phyloP scores from a whole-genome alignment of 371 early-diverging fungal species.

The Sanchytrium tribonematis region DNA sequence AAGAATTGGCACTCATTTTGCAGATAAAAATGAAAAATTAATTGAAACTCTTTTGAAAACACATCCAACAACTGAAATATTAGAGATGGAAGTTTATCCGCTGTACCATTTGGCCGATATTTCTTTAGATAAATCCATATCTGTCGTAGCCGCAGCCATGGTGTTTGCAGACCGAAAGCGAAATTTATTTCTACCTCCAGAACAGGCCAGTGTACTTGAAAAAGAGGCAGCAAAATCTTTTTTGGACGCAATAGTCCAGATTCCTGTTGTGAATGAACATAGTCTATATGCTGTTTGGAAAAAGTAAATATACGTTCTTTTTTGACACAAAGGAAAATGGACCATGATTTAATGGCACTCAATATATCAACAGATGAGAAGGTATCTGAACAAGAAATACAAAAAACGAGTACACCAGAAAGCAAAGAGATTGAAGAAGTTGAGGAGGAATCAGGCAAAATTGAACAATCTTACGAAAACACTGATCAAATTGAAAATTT shows the following conservation, averaged over 20 bases:
- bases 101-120: constrained; percentile 45
- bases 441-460: too few species aligned
- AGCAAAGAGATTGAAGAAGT: too few species aligned
- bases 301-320: too few species aligned
- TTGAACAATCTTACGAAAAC: too few species aligned
- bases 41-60: constrained; percentile 16
- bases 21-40: constrained; percentile 40
- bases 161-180: constrained; percentile 47
- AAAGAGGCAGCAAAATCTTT: constrained; percentile 33
- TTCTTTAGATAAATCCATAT: constrained; percentile 14
- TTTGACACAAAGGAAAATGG: too few species aligned
- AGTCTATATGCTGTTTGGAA: background rate
- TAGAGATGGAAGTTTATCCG: constrained; percentile 78
- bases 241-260: constrained; percentile 23
- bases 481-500: too few species aligned
- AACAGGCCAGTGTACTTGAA: constrained; percentile 26
- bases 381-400: too few species aligned
- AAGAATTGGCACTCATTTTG: constrained; percentile 29
- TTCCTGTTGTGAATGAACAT: background rate
- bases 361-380: too few species aligned
- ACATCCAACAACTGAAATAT: constrained; percentile 31
- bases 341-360: too few species aligned
- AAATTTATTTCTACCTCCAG: constrained; percentile 39
- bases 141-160: constrained; percentile 51
- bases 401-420: too few species aligned